These are phyloP conservation scores for Fusarium buharicum DNA, from an alignment of 2,329 filamentous ascomycete genomes.

Conservation along the genomic window DNA sequence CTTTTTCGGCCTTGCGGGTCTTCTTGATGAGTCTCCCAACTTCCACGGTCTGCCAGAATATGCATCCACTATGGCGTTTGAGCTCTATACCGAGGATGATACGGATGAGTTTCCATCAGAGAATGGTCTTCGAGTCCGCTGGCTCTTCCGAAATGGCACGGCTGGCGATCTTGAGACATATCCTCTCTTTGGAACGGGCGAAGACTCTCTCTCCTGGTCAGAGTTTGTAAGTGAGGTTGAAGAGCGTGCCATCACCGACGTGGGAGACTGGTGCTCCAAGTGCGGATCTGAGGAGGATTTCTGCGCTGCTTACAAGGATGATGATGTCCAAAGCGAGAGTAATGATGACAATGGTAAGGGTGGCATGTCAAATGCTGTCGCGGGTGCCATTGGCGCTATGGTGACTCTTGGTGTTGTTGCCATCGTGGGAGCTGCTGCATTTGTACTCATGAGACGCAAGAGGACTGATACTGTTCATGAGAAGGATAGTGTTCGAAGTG, in stretches of 20 bases:
- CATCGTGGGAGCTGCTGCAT: slow-evolving; percentile 29
- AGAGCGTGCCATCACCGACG: slow-evolving; percentile 44
- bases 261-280: slow-evolving; percentile 47
- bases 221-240: slow-evolving; percentile 46
- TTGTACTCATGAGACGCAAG: slow-evolving; percentile 42
- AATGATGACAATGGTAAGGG: slow-evolving; percentile 10
- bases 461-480: slow-evolving; percentile 1
- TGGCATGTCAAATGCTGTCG: slow-evolving; percentile 49
- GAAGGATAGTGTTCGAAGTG: slow-evolving; percentile 30
- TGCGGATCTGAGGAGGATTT: slow-evolving; percentile 46
- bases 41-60: slow-evolving; percentile 51
- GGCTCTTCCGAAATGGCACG: slow-evolving; percentile 51
- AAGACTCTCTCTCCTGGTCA: slow-evolving; percentile 46
- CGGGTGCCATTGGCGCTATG: slow-evolving; percentile 49
- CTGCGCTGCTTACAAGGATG: slow-evolving; percentile 47
- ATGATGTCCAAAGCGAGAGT: slow-evolving; percentile 6
- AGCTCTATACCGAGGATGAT: slow-evolving; percentile 46
- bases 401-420: slow-evolving; percentile 48
- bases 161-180: slow-evolving; percentile 43
- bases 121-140: slow-evolving; percentile 48
- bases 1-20: slow-evolving; percentile 48
- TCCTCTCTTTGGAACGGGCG: slow-evolving; percentile 46
- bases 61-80: slow-evolving; percentile 51
- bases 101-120: slow-evolving; percentile 43
- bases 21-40: slow-evolving; percentile 43